Evolutionary conservation across 495 filamentous ascomycete species (phyloP).

Genomic region (Platismatia glauca): DNA sequence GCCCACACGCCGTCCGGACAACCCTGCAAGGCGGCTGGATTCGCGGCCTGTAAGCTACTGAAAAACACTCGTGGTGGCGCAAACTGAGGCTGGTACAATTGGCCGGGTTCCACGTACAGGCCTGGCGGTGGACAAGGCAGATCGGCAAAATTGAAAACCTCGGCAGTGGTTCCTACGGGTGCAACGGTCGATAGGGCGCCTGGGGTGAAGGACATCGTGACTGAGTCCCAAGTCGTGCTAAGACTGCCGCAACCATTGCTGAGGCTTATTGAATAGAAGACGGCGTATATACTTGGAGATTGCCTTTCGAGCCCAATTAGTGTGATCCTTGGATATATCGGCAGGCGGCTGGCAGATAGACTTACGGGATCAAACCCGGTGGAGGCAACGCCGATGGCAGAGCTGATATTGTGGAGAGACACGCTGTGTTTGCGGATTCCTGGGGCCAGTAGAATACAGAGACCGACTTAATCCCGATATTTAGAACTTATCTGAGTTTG

Average conservation of each 20-base stretch:
- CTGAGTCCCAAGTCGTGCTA: not conserved
- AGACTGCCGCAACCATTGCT: constrained; percentile 2
- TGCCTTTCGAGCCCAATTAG: not conserved
- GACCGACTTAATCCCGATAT: not conserved
- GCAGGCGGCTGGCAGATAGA: not conserved
- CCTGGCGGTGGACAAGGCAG: not conserved
- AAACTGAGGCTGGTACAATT: not conserved
- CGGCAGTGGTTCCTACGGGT: not conserved
- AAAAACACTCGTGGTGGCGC: not conserved
- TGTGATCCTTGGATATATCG: not conserved
- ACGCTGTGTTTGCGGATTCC: not conserved
- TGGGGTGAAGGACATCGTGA: not conserved
- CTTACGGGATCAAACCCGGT: not conserved
- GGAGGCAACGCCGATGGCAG: not conserved
- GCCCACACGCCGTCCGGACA: not conserved
- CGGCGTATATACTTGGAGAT: not conserved
- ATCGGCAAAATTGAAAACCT: not conserved
- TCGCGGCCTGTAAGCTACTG: not conserved
- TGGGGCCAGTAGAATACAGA: constrained; percentile 2
- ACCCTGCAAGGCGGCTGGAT: not conserved
- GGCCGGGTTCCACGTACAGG: not conserved
- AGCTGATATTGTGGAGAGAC: not conserved
- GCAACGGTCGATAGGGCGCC: not conserved
- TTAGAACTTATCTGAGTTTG: not conserved
- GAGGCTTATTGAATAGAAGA: not conserved